Conservation (phyloP, 805 yeast species). For the Saccharomycopsis sp. region DNA sequence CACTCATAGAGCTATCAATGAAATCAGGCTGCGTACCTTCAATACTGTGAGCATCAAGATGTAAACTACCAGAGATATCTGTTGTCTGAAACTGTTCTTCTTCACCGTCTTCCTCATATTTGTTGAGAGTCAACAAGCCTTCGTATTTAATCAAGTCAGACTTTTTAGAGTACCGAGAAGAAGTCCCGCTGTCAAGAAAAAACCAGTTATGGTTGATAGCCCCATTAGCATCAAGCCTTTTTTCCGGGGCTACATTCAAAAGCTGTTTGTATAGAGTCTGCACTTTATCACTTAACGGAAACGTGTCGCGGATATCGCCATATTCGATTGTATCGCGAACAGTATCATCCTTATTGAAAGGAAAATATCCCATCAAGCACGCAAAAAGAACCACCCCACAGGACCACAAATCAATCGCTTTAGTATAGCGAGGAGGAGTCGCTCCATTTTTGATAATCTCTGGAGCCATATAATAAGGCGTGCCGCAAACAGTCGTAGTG, state of each 20-base stretch:
- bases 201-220: constrained; percentile 5
- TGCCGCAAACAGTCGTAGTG: constrained; percentile 76
- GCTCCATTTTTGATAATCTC: constrained; percentile 53
- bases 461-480: constrained; percentile 85
- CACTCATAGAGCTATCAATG: not conserved
- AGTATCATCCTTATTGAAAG: constrained; percentile 63
- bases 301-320: not conserved
- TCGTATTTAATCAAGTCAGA: not conserved
- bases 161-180: not conserved
- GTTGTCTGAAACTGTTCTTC: not conserved
- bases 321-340: constrained; percentile 6
- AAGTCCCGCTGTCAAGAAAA: not conserved
- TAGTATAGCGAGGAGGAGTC: constrained; percentile 40
- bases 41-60: not conserved
- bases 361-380: constrained; percentile 79
- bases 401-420: constrained; percentile 77
- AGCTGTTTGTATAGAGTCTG: not conserved
- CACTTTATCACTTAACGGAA: not conserved
- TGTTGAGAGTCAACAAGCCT: not conserved
- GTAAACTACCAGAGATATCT: not conserved
- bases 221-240: not conserved
- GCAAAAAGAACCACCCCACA: constrained; percentile 73
- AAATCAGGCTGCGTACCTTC: not conserved
- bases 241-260: not conserved
- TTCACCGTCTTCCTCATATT: not conserved